Percentiles rank a stretch among this genome's conserved stretches.
Evolutionary conservation across 371 early-diverging fungal species (phyloP).

Genomic region (Syncephalastrum sp.): DNA sequence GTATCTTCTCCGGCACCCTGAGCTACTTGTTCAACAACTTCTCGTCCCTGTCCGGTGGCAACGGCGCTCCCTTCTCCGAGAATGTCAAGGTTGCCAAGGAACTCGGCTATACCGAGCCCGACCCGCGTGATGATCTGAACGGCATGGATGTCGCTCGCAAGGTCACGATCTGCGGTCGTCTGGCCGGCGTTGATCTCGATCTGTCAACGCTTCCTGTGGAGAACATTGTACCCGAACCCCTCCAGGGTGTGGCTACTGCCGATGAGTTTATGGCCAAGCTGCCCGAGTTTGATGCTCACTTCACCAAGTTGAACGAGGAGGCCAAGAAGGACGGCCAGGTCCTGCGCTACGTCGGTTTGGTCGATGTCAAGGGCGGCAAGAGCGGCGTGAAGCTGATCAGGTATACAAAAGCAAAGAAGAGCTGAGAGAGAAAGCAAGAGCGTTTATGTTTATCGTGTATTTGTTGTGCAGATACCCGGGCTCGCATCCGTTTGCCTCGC

Average conservation of each 20-base stretch:
- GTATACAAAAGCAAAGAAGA: slow-evolving; percentile 25
- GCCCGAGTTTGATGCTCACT: slow-evolving; percentile 85
- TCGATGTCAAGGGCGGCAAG: slow-evolving; percentile 69
- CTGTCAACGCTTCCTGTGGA: slow-evolving; percentile 81
- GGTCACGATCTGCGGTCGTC: slow-evolving; percentile 86
- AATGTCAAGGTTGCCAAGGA: slow-evolving; percentile 89
- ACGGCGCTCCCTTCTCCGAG: slow-evolving; percentile 72
- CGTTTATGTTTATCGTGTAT: not conserved
- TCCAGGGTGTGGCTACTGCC: slow-evolving; percentile 70
- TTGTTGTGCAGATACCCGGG: slow-evolving; percentile 63
- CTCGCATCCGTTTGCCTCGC: slow-evolving; percentile 92
- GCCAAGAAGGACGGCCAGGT: slow-evolving; percentile 74
- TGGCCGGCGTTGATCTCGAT: slow-evolving; percentile 78
- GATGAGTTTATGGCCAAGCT: slow-evolving; percentile 83
- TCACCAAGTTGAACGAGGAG: slow-evolving; percentile 71
- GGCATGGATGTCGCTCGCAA: slow-evolving; percentile 99
- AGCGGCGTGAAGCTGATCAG: slow-evolving; percentile 79
- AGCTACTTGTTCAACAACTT: slow-evolving; percentile 96
- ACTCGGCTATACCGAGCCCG: slow-evolving; percentile 97
- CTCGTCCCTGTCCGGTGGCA: slow-evolving; percentile 59
- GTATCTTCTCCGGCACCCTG: slow-evolving; percentile 95
- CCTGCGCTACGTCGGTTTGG: slow-evolving; percentile 90
- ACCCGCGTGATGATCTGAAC: slow-evolving; percentile 97
- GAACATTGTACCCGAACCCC: slow-evolving; percentile 90
- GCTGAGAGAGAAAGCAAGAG: not conserved